Conservation (phyloP, 1,139 yeast genomes). For the Eremothecium gossypii region DNA sequence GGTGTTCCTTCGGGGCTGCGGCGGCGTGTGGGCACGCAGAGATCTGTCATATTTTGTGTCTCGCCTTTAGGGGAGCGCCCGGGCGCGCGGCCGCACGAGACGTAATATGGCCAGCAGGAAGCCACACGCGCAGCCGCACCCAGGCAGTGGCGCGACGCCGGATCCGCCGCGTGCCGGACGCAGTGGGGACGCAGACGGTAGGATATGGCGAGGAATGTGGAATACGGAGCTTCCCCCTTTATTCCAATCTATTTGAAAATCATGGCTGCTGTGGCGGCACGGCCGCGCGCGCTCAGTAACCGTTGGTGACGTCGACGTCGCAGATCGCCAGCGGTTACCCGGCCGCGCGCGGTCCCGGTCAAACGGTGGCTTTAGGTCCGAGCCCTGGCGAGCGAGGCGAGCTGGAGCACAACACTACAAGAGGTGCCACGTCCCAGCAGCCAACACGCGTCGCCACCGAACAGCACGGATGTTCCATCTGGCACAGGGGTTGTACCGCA, state of each 20-base stretch:
- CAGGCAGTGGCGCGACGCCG: too few relatives aligned
- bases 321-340: too few relatives aligned
- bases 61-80: neutral
- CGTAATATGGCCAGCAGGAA: neutral
- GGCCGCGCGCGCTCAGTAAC: too few relatives aligned
- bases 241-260: neutral
- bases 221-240: neutral
- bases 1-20: neutral
- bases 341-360: neutral
- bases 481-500: conserved; percentile 48
- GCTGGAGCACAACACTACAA: too few relatives aligned
- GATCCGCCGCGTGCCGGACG: too few relatives aligned
- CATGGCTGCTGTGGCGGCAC: too few relatives aligned
- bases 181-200: too few relatives aligned
- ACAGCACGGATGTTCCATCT: conserved; percentile 49
- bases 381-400: neutral
- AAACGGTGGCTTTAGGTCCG: neutral
- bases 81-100: neutral
- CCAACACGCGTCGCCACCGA: too few relatives aligned
- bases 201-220: neutral
- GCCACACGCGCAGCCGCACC: too few relatives aligned
- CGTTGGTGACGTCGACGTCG: too few relatives aligned
- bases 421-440: too few relatives aligned
- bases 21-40: conserved; percentile 1
- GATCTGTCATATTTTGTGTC: conserved; percentile 3